Evolutionary conservation across 768 basidiomycete genomes (phyloP).

Genomic region (Lentinula edodes): DNA sequence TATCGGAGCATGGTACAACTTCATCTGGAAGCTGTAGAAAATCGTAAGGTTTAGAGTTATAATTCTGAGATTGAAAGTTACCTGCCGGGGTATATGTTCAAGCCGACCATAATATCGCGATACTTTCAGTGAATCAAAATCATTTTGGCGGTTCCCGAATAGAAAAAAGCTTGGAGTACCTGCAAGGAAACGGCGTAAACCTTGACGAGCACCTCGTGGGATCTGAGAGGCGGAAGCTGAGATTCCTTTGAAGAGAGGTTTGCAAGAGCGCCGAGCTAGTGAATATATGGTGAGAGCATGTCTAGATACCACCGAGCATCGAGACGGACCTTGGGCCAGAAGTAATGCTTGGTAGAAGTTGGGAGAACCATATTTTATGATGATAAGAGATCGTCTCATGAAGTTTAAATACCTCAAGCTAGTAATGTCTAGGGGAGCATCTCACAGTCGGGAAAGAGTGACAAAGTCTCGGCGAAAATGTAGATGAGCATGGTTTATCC

Average conservation of each 20-base stretch:
- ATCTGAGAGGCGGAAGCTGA: conserved; percentile 25
- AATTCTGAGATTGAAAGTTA: conserved; percentile 4
- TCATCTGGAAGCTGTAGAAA: conserved; percentile 7
- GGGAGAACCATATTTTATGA: neutral
- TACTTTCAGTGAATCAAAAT: conserved; percentile 24
- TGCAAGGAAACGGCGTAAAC: conserved; percentile 53
- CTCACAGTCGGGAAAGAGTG: neutral
- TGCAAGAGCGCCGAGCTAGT: conserved; percentile 17
- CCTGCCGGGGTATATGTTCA: conserved; percentile 30
- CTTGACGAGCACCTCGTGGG: conserved; percentile 50
- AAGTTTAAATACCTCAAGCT: too few species aligned
- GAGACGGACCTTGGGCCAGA: neutral
- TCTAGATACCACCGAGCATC: too few species aligned
- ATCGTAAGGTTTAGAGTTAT: neutral
- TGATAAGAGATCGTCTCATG: neutral
- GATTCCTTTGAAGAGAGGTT: conserved; percentile 22
- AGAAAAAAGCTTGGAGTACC: conserved; percentile 17
- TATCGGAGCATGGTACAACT: conserved; percentile 41
- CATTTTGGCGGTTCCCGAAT: neutral
- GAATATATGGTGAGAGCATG: neutral
- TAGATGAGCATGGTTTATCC: too few species aligned
- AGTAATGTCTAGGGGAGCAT: neutral
- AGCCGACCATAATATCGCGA: conserved; percentile 42
- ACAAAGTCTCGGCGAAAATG: too few species aligned
- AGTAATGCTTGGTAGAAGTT: conserved; percentile 2